Evolutionary conservation across 2,329 filamentous ascomycete species (phyloP), one percentile per base, ranked within the genome.

Genomic region (Fusarium buharicum): DNA sequence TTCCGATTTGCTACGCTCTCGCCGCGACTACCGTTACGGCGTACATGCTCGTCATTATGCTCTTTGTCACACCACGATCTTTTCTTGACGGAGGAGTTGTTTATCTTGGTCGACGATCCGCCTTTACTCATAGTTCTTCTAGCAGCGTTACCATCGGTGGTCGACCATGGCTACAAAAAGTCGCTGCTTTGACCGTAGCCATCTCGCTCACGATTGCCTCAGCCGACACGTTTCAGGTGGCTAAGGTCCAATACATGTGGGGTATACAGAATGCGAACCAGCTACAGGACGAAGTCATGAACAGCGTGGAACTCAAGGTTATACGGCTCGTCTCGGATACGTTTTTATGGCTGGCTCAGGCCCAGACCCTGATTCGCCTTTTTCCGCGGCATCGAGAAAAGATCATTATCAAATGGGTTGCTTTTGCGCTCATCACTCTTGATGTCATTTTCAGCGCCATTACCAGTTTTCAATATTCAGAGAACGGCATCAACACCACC

Each of bases 361-460:
- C 96, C 1, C 95, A 99, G 78, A 99, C 95, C 0, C 79, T 99
- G 55, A 98, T 98, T 68, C 90, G 95, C 49, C 82, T 99, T 2
- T 99, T 99, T 69, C 95, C 95, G 8, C 91, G 95, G 30, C 94
- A 98, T 72, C 91, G 96, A 72, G 95, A 99, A 78, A 98, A 98
- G 78, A 89, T 98, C 48, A 91, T 98, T 66, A 99, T 99, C 78
- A 98, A 98, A 79, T 99, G 94, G 94, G 92, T 94, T 14, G 95
- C 94, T 2, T 97, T 98, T 73, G 93, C 90, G 4, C 85, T 99
- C 54, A 97, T 99, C 71, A 86, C 92, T 0, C 84, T 97, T 57
- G 94, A 98, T 73, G 89, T 94, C 38, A 87, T 93, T 11, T 99
- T 99, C 75, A 93, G 90, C 71, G 92, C 90, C 43, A 84, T 98